Percentiles rank a stretch among this genome's conserved stretches.
These are phyloP conservation scores for Solanum aculeatissimum DNA, from an alignment of 305 asterid species.

Conservation along the genomic window DNA sequence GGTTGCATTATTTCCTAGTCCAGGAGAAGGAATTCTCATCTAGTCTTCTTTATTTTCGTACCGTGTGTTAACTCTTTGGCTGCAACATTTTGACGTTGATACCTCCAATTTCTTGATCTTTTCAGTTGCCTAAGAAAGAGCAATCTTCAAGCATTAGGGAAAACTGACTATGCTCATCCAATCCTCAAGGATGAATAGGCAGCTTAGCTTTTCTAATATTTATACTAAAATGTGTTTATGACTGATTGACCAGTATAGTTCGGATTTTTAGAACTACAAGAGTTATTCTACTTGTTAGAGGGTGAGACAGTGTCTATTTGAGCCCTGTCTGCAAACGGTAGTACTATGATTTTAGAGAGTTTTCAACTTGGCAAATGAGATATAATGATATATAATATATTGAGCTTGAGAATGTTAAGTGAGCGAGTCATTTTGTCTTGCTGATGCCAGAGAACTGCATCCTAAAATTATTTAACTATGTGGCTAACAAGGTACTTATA, in stretches of 20 bases:
- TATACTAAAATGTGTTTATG: neutral
- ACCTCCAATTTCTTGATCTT: neutral
- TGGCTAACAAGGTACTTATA: neutral
- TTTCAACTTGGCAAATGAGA: neutral
- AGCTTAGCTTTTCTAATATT: neutral
- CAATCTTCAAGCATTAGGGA: neutral
- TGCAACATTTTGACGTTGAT: neutral
- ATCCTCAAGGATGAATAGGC: neutral
- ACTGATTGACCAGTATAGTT: neutral
- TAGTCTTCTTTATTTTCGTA: neutral
- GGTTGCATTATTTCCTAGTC: slow-evolving; percentile 32
- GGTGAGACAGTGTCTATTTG: neutral
- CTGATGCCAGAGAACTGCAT: neutral
- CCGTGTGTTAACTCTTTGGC: neutral
- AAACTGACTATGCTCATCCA: neutral
- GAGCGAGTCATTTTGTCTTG: neutral
- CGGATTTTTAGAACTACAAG: neutral
- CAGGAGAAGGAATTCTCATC: neutral
- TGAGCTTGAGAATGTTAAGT: neutral
- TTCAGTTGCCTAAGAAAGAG: neutral
- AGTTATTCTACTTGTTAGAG: neutral
- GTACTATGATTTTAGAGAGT: neutral
- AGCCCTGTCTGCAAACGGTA: neutral
- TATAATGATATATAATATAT: neutral
- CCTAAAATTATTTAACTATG: neutral